Evolutionary conservation across 176 grass and related monocot genomes (phyloP).

Genomic region (Oryza glumipatula): DNA sequence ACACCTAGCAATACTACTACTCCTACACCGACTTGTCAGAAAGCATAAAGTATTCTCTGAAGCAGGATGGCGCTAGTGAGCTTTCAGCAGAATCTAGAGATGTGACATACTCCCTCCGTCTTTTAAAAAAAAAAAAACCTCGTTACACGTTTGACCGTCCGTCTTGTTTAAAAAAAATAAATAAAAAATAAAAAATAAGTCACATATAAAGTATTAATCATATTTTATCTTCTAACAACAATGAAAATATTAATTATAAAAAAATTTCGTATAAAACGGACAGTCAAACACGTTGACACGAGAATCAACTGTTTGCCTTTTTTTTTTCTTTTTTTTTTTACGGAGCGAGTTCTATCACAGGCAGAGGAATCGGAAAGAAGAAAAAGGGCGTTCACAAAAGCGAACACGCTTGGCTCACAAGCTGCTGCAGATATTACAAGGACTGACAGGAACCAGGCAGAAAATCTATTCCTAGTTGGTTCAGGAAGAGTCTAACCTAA

Average conservation of each 20-base stretch:
- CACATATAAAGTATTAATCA: too few species aligned
- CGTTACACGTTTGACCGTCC: too few species aligned
- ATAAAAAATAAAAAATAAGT: too few species aligned
- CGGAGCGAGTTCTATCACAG: constrained; percentile 29
- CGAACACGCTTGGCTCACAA: constrained; percentile 26
- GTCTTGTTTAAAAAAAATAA: too few species aligned
- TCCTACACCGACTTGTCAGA: not conserved
- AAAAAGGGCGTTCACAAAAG: constrained; percentile 14
- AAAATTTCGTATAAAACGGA: too few species aligned
- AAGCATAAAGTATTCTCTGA: constrained; percentile 29
- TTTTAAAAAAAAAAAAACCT: too few species aligned
- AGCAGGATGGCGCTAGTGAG: constrained; percentile 19
- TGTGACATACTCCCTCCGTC: constrained; percentile 35
- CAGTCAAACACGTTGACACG: too few species aligned
- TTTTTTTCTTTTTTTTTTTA: too few species aligned
- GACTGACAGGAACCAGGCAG: not conserved
- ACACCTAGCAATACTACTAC: not conserved
- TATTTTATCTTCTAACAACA: too few species aligned
- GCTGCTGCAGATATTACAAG: constrained; percentile 32
- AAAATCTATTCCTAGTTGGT: constrained; percentile 20
- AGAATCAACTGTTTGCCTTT: too few species aligned
- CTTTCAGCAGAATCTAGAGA: constrained; percentile 45
- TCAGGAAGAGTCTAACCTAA: not conserved
- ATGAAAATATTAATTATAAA: too few species aligned
- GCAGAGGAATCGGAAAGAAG: constrained; percentile 18